phyloP scores from a whole-genome alignment of 2,329 filamentous ascomycete species.

The Pestalotiopsis sp. region DNA sequence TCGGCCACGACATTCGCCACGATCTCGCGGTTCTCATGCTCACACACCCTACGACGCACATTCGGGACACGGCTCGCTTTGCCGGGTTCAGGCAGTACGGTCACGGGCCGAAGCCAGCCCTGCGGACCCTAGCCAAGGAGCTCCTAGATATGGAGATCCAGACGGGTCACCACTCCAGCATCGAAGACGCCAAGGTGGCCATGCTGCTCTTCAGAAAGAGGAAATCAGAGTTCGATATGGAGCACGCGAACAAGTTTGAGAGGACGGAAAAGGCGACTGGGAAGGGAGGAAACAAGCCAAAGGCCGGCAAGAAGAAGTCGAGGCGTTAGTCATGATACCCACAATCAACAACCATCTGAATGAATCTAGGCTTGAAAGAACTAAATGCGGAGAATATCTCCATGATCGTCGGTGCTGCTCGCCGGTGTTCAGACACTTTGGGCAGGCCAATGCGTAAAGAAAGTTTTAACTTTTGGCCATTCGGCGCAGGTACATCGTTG shows the following conservation, averaged over 20 bases:
- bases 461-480: neutral
- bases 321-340: conserved; percentile 4
- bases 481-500: neutral
- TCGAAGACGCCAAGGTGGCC: conserved; percentile 82
- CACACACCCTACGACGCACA: conserved; percentile 76
- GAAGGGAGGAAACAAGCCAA: neutral
- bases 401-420: neutral
- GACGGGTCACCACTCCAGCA: conserved; percentile 64
- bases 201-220: conserved; percentile 87
- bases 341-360: neutral
- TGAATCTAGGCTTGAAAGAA: neutral
- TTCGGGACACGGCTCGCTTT: conserved; percentile 83
- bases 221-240: conserved; percentile 83
- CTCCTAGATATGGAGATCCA: conserved; percentile 66
- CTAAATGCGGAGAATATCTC: neutral
- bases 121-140: conserved; percentile 61
- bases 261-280: conserved; percentile 20
- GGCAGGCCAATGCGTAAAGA: neutral
- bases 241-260: conserved; percentile 71
- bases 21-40: conserved; percentile 75
- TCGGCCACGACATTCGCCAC: conserved; percentile 73
- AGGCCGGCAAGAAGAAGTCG: conserved; percentile 12
- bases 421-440: neutral
- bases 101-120: conserved; percentile 68
- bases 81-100: conserved; percentile 72